Conservation (phyloP, 495 filamentous ascomycete genomes). For the Aspergillus kassunensis region DNA sequence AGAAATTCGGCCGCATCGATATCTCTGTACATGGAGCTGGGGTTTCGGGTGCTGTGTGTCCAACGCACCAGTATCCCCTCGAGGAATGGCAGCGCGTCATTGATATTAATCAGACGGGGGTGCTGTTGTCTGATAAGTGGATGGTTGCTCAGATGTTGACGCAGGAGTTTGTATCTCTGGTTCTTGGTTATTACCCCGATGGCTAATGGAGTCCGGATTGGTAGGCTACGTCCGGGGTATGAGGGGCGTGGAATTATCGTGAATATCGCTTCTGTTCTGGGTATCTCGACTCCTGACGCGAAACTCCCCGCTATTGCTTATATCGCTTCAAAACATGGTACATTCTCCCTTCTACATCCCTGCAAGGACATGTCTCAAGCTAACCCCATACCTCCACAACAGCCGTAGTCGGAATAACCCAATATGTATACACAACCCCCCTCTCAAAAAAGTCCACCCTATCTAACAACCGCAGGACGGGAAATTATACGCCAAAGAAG, state of each 20-base stretch:
- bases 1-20: conserved; percentile 44
- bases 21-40: conserved; percentile 51
- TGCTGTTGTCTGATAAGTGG: conserved; percentile 44
- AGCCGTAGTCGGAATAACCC: conserved; percentile 41
- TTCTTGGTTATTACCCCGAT: too few relatives aligned
- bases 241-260: conserved; percentile 28
- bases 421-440: conserved; percentile 28
- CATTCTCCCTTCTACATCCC: too few relatives aligned
- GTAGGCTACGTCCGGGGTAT: conserved; percentile 15
- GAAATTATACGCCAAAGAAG: conserved; percentile 35
- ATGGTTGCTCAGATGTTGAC: conserved; percentile 48
- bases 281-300: conserved; percentile 17
- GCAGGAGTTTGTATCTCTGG: conserved; percentile 34
- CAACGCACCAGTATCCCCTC: conserved; percentile 29
- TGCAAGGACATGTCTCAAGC: too few relatives aligned
- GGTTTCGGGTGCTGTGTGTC: conserved; percentile 14
- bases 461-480: conserved; percentile 34
- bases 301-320: conserved; percentile 30
- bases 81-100: conserved; percentile 40
- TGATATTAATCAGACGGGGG: conserved; percentile 44
- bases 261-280: conserved; percentile 30
- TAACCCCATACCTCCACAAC: too few relatives aligned
- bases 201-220: background rate
- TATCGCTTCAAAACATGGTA: conserved; percentile 42
- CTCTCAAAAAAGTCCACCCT: too few relatives aligned